phyloP scores from a whole-genome alignment of 768 basidiomycete genomes.

The Strobilomyces confusus region DNA sequence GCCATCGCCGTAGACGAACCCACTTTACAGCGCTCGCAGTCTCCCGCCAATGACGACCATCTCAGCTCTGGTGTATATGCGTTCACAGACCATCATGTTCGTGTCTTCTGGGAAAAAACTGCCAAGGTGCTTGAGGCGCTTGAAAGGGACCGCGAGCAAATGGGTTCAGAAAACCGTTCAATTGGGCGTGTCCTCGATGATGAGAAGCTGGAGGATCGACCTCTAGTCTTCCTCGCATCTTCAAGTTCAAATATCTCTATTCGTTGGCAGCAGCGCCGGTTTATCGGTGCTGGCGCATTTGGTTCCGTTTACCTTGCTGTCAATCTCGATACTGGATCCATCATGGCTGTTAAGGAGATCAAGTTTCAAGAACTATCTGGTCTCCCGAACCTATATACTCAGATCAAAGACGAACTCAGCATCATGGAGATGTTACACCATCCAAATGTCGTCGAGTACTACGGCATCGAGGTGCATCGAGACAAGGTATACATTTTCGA shows the following conservation, averaged over 20 bases:
- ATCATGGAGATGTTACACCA: slow-evolving; percentile 99
- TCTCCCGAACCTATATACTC: slow-evolving; percentile 80
- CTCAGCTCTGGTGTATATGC: slow-evolving; percentile 32
- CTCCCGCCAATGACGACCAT: slow-evolving; percentile 36
- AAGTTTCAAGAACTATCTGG: slow-evolving; percentile 93
- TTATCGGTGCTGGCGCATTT: slow-evolving; percentile 98
- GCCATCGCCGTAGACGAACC: slow-evolving; percentile 43
- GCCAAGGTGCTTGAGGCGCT: slow-evolving; percentile 55
- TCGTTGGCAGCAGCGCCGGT: slow-evolving; percentile 96
- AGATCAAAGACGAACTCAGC: slow-evolving; percentile 92
- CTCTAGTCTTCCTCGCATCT: slow-evolving; percentile 90
- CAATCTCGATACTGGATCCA: slow-evolving; percentile 90
- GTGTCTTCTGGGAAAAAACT: slow-evolving; percentile 73
- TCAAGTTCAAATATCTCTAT: slow-evolving; percentile 95
- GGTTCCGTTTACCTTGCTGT: slow-evolving; percentile 99
- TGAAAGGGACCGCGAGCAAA: slow-evolving; percentile 57
- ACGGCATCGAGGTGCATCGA: slow-evolving; percentile 97
- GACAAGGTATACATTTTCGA: slow-evolving; percentile 99
- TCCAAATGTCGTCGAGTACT: slow-evolving; percentile 97
- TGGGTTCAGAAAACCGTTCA: slow-evolving; percentile 67
- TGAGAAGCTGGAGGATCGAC: slow-evolving; percentile 90
- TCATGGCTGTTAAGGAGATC: slow-evolving; percentile 99
- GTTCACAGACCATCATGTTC: slow-evolving; percentile 61
- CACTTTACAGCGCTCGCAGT: slow-evolving; percentile 41
- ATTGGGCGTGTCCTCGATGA: slow-evolving; percentile 92